Evolutionary conservation across 2,329 filamentous ascomycete genomes (phyloP), one percentile per base, ranked within the genome.

Genomic region (Lasiodiplodia hormozganensis): DNA sequence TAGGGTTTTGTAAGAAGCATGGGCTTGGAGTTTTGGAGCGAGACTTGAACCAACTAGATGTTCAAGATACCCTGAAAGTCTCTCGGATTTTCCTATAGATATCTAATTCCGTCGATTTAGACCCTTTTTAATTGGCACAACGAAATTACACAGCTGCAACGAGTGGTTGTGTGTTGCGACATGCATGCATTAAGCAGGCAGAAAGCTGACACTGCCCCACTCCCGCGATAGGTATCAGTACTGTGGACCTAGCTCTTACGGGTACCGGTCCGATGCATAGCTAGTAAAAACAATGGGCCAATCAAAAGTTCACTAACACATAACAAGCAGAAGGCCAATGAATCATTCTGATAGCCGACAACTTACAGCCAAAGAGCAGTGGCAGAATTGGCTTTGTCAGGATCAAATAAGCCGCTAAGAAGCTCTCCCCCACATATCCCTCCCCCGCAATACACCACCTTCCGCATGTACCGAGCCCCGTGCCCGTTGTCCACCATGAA

Each of bases 371-470:
- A 11, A 34, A 36, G n/a, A 36, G 12, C 14, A 43, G 10, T 28
- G 36, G 34, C 34, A 23, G 34, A 34, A 12, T 5, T 14, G 21
- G 60, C 47, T 64, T 52, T 52, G 60, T 64, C 40, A 64, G 43
- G 60, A 49, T 64, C 43, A 36, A 34, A 51, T 64, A 64, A 64
- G 60, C 60, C 11, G 43, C 36, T 53, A 43, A 25, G 58, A 25
- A 62, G 14, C 57, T 28, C 34, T 38, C 56, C 57, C 40, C 40
- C 58, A 60, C 54, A 36, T 60, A 11, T 52, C 5, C n/a, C 16
- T 47, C 40, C 60, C 60, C 60, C 60, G 60, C 60, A 64, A 38
- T 53, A 36, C 23, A 28, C 28, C 25, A 28, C 16, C 21, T 43
- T 49, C 57, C 58, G 58, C 40, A 51, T 21, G 25, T 62, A 49